Percentiles rank a stretch among this genome's conserved stretches.
Evolutionary conservation across 345 rosid genomes (phyloP).

Genomic region (Acer saccharum): DNA sequence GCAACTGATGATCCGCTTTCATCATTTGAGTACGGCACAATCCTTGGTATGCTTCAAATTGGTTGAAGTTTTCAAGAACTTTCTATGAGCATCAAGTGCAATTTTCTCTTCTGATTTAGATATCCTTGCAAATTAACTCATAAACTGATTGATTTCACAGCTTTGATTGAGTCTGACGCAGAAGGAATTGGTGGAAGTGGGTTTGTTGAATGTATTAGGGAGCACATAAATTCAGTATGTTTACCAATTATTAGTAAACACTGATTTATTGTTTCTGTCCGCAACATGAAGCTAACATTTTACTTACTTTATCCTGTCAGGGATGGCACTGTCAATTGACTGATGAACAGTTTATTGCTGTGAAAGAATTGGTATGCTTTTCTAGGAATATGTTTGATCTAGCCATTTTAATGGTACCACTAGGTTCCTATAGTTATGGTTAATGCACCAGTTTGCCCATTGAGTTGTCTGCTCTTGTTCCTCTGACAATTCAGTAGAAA

Average conservation of each 20-base stretch:
- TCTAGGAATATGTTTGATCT: background rate
- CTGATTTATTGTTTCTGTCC: conserved; percentile 19
- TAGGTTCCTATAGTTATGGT: conserved; percentile 5
- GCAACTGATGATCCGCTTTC: conserved; percentile 96
- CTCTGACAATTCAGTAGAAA: conserved; percentile 1
- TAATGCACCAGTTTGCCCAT: background rate
- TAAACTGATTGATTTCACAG: conserved; percentile 49
- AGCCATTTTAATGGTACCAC: background rate
- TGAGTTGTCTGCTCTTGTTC: background rate
- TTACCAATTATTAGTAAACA: conserved; percentile 21
- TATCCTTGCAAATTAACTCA: conserved; percentile 20
- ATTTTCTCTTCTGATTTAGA: conserved; percentile 7
- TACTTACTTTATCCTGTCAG: conserved; percentile 49
- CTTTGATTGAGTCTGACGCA: conserved; percentile 97
- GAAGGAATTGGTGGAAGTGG: conserved; percentile 99
- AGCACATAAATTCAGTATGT: conserved; percentile 88
- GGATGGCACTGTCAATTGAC: conserved; percentile 89
- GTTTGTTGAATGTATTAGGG: conserved; percentile 95
- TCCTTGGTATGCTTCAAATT: conserved; percentile 61
- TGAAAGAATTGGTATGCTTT: conserved; percentile 87
- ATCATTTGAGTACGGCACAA: conserved; percentile 98
- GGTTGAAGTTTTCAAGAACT: conserved; percentile 14
- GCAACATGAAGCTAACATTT: conserved; percentile 34
- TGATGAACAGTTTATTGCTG: conserved; percentile 96
- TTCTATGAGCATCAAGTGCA: conserved; percentile 19